Base-by-base conservation (phyloP, 305 asterid species). In the Solanum hybrid region DNA sequence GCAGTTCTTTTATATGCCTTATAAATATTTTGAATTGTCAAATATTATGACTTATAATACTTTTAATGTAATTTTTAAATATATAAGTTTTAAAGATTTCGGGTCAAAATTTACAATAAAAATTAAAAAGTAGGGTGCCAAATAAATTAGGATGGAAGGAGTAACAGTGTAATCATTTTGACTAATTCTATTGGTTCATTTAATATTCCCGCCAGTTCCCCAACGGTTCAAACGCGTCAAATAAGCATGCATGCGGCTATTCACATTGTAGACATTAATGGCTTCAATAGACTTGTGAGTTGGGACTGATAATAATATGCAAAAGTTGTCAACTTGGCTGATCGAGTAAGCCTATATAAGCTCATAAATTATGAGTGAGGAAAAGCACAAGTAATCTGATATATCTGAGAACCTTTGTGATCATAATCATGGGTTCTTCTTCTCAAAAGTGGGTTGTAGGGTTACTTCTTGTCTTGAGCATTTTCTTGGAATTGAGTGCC, bases 171-270 rank as follows among this genome's bases (percentile, higher is more conserved):
- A 17, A 69, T 27, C 19, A 38, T 71, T 78, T 51, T 88, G 90
- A 88, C 90, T 60, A 36, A 45, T 42, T 82, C 19, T 3, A 14
- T 66, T 79, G 87, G 88, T 19, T 80, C 93, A 94, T 88, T 94
- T 75, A 94, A 86, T 94, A 89, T 88, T 87, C 93, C 93, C 90
- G 88, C 94, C 92, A 92, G 38, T 64, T 85, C 87, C 95, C 95
- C 95, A 94, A 92, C 96, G 86, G 94, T 90, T 93, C 92, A 78
- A 93, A 89, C 94, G 96, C 95, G 95, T 93, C 31, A 4, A 35
- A 77, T 32, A 88, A 88, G 89, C 91, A 89, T 90, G 91, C 90
- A 90, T 88, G 90, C 93, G 86, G 73, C 73, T 45, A 45, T 56
- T 45, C 87, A 45, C 87, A 91, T 56, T 84, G 88, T 51, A 34